Conservation (phyloP, 148 eudicot species). For the Vaccinium myrtillus region DNA sequence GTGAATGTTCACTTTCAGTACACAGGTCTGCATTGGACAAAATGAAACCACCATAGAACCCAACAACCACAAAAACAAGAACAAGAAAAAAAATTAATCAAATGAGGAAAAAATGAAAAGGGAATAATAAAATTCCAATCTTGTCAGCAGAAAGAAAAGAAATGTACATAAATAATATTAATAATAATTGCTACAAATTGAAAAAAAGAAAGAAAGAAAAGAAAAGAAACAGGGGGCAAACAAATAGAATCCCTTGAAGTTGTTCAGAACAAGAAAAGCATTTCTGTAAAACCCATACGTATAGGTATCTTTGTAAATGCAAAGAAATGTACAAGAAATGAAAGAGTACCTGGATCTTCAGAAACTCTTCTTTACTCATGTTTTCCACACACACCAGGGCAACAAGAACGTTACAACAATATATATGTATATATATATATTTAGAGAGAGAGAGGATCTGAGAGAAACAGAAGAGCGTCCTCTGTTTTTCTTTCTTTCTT, state of each 20-base stretch:
- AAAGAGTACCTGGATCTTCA: conserved; percentile 77
- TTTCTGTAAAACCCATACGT: not conserved
- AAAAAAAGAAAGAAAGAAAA: conserved; percentile 14
- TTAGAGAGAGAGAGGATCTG: conserved; percentile 41
- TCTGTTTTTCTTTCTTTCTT: not conserved
- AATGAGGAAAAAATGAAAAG: not conserved
- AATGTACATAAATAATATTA: not conserved
- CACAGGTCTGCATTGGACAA: conserved; percentile 79
- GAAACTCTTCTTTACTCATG: conserved; percentile 96
- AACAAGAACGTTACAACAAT: conserved; percentile 10
- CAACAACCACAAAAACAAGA: conserved; percentile 3
- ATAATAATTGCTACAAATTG: not conserved
- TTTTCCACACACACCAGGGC: conserved; percentile 10
- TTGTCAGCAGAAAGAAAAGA: too few species aligned
- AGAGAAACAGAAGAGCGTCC: conserved; percentile 2
- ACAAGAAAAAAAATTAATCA: not conserved
- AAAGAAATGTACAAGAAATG: not conserved
- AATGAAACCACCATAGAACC: conserved; percentile 30
- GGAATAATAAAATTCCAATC: not conserved
- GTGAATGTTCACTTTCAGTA: conserved; percentile 90
- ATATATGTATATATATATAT: too few species aligned
- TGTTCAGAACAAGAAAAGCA: conserved; percentile 28
- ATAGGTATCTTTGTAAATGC: not conserved
- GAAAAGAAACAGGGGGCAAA: conserved; percentile 1
- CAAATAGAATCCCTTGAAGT: not conserved